A percentile compares a stretch with the other conserved stretches of the same genome.
Conservation (phyloP, 2,329 filamentous ascomycete species). For the Sarocladium kiliense region DNA sequence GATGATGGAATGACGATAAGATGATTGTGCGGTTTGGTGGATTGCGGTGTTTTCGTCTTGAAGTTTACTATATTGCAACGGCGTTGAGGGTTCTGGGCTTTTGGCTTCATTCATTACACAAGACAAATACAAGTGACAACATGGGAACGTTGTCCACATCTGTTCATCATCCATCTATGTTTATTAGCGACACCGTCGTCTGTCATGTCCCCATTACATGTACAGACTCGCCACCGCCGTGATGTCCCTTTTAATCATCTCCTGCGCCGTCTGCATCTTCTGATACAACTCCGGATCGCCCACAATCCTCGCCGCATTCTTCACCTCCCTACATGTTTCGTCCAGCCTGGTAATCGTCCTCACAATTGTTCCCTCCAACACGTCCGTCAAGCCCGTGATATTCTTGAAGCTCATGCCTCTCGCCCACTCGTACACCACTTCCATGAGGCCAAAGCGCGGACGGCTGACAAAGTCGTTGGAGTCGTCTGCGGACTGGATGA, state of each 20-base stretch:
- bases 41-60: neutral
- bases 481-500: slow-evolving; percentile 85
- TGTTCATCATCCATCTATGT: too few species aligned
- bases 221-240: slow-evolving; percentile 85
- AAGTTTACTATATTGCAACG: neutral
- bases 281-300: slow-evolving; percentile 88
- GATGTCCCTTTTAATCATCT: slow-evolving; percentile 95
- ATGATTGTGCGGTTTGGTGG: too few species aligned
- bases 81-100: slow-evolving; percentile 1
- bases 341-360: slow-evolving; percentile 89
- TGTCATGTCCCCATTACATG: slow-evolving; percentile 48
- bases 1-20: too few species aligned
- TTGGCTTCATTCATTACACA: neutral
- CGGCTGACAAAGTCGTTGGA: slow-evolving; percentile 85
- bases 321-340: slow-evolving; percentile 94
- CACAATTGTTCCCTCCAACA: slow-evolving; percentile 96
- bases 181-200: too few species aligned
- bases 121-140: neutral
- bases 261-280: slow-evolving; percentile 97
- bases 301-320: slow-evolving; percentile 92
- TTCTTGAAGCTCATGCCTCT: slow-evolving; percentile 97
- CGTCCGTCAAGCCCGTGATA: slow-evolving; percentile 92
- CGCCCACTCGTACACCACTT: slow-evolving; percentile 98
- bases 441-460: slow-evolving; percentile 87
- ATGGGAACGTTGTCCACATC: too few species aligned